Percentiles rank a stretch among this genome's conserved stretches.
Conservation (phyloP, 306 rosid species). For the Abrus precatorius region DNA sequence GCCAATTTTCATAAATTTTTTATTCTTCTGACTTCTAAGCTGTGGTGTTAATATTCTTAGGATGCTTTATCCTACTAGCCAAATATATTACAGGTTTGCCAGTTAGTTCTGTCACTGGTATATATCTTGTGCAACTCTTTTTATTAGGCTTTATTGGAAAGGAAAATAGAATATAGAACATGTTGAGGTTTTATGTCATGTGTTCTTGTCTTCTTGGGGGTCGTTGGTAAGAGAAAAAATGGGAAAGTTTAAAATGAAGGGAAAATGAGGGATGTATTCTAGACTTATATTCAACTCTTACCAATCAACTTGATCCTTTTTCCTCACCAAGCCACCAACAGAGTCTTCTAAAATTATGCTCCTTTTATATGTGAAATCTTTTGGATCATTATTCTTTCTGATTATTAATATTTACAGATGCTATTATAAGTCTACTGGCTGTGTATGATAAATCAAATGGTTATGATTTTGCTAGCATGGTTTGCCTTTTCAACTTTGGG, state of each 20-base stretch:
- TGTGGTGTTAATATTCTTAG: neutral
- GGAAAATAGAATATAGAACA: slow-evolving; percentile 16
- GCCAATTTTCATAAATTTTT: neutral
- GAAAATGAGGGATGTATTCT: neutral
- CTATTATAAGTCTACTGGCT: slow-evolving; percentile 3
- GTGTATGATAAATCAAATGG: slow-evolving; percentile 13
- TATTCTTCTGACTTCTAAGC: neutral
- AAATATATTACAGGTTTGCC: slow-evolving; percentile 19
- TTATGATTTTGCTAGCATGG: slow-evolving; percentile 20
- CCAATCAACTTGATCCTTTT: slow-evolving; percentile 1
- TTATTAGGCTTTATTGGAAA: slow-evolving; percentile 4
- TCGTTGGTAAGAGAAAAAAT: slow-evolving; percentile 12
- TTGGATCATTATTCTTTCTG: slow-evolving; percentile 10
- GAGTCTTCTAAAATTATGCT: slow-evolving; percentile 13
- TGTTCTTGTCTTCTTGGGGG: neutral
- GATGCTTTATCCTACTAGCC: neutral
- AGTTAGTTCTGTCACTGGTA: neutral
- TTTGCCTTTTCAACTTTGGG: slow-evolving; percentile 25
- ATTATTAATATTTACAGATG: slow-evolving; percentile 6
- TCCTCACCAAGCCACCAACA: neutral
- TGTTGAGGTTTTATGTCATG: neutral
- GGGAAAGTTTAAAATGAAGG: neutral
- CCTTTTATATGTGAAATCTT: neutral
- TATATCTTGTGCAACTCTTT: slow-evolving; percentile 12
- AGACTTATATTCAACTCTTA: neutral